A percentile compares a stretch with the other conserved stretches of the same genome.
phyloP scores from a whole-genome alignment of 495 filamentous ascomycete genomes.

The Sordaria brevicollis region DNA sequence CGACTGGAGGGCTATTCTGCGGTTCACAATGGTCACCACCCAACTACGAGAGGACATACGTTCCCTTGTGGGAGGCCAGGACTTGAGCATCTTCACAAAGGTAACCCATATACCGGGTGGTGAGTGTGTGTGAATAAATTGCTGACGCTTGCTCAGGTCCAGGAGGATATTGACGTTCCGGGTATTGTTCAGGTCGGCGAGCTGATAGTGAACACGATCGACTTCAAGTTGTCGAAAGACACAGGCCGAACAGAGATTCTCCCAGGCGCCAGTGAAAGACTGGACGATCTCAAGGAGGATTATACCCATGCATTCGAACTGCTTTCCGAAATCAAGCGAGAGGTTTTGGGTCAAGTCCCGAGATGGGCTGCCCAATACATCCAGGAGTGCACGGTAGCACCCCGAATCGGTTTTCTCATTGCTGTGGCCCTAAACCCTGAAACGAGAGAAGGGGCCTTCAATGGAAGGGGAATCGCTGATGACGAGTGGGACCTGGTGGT shows the following conservation, averaged over 20 bases:
- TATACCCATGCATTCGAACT: slow-evolving; percentile 70
- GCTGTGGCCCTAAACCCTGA: slow-evolving; percentile 55
- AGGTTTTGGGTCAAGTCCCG: slow-evolving; percentile 54
- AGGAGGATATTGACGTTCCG: slow-evolving; percentile 35
- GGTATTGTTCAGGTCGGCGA: slow-evolving; percentile 55
- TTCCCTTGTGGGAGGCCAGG: slow-evolving; percentile 48
- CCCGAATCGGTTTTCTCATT: slow-evolving; percentile 83
- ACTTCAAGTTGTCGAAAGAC: slow-evolving; percentile 70
- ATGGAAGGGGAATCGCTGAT: slow-evolving; percentile 44
- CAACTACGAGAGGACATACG: slow-evolving; percentile 56
- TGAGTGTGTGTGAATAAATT: background rate
- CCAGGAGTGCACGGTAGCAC: slow-evolving; percentile 70
- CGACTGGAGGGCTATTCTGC: slow-evolving; percentile 59
- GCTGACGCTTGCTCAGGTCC: slow-evolving; percentile 12
- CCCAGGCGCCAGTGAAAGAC: slow-evolving; percentile 58
- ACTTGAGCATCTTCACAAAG: slow-evolving; percentile 46
- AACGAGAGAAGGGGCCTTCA: slow-evolving; percentile 53
- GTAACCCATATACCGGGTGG: slow-evolving; percentile 22
- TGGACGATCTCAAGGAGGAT: slow-evolving; percentile 67
- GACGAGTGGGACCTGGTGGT: slow-evolving; percentile 73
- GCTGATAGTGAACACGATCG: slow-evolving; percentile 64
- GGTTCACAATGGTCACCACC: slow-evolving; percentile 44
- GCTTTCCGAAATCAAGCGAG: slow-evolving; percentile 53
- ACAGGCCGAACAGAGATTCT: slow-evolving; percentile 65
- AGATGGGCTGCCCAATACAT: slow-evolving; percentile 40